phyloP scores from a whole-genome alignment of 495 filamentous ascomycete species.

The Schizothecium vesticola region DNA sequence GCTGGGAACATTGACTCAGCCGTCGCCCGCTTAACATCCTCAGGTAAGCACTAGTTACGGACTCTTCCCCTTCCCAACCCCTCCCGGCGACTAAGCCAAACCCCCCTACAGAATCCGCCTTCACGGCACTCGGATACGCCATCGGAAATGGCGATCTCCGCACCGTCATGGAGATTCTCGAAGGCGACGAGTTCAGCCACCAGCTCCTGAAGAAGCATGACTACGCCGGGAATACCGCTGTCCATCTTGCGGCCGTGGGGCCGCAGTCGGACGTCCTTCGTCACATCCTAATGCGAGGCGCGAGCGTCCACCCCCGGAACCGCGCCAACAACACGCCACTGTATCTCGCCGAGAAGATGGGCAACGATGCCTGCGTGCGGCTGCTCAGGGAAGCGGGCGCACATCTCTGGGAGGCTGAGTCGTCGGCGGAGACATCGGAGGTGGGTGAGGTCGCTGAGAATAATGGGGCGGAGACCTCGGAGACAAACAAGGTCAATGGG shows the following conservation, averaged over 20 bases:
- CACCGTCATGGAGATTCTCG: slow-evolving; percentile 60
- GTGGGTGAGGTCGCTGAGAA: slow-evolving; percentile 1
- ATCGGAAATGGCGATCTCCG: slow-evolving; percentile 67
- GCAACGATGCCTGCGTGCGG: slow-evolving; percentile 52
- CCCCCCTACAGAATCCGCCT: slow-evolving; percentile 38
- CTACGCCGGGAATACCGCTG: slow-evolving; percentile 85
- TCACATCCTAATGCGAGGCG: slow-evolving; percentile 69
- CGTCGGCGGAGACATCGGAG: slow-evolving; percentile 15
- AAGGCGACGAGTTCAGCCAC: slow-evolving; percentile 48
- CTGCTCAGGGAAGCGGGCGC: slow-evolving; percentile 48
- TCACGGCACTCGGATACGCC: slow-evolving; percentile 76
- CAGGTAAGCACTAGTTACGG: slow-evolving; percentile 17
- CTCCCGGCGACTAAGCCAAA: not conserved
- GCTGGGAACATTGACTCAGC: slow-evolving; percentile 39
- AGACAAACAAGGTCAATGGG: not conserved
- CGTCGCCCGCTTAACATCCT: slow-evolving; percentile 28
- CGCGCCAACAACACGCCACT: slow-evolving; percentile 74
- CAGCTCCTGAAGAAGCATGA: slow-evolving; percentile 73
- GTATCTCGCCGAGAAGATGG: slow-evolving; percentile 61
- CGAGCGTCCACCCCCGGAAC: slow-evolving; percentile 83
- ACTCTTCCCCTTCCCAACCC: not conserved
- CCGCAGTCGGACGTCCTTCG: slow-evolving; percentile 54
- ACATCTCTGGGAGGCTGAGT: slow-evolving; percentile 31
- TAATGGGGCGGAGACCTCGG: not conserved
- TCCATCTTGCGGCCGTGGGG: slow-evolving; percentile 53